These are phyloP conservation scores for Clitocybe nebularis DNA, from an alignment of 1,284 basidiomycete genomes.

Conservation along the genomic window DNA sequence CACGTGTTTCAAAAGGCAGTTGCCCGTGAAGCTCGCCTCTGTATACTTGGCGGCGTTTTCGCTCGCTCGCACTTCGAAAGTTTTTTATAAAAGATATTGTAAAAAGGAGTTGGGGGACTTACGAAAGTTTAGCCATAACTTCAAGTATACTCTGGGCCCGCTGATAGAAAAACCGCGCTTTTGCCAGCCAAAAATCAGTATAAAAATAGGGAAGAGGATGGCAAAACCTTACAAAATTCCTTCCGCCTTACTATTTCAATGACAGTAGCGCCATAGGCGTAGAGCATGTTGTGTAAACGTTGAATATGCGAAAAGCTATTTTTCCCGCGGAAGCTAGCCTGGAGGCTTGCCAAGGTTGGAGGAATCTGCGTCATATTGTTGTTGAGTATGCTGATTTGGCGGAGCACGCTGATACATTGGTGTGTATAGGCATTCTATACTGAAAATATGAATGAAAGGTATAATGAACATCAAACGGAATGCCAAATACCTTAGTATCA, in stretches of 20 bases:
- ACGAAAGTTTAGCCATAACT: constrained; percentile 81
- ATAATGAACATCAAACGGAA: constrained; percentile 5
- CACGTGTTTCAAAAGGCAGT: constrained; percentile 73
- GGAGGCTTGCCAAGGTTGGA: constrained; percentile 55
- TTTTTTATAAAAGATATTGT: constrained; percentile 6
- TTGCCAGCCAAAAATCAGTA: constrained; percentile 2
- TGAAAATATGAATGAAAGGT: constrained; percentile 19
- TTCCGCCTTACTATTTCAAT: constrained; percentile 88
- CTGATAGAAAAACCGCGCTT: constrained; percentile 75
- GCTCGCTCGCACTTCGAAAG: constrained; percentile 52
- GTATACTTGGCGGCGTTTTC: constrained; percentile 74
- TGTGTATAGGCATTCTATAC: constrained; percentile 74
- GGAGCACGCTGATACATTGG: constrained; percentile 61
- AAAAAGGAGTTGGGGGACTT: constrained; percentile 24
- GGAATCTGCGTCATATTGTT: constrained; percentile 72
- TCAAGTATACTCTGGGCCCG: constrained; percentile 75
- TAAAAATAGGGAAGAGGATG: constrained; percentile 2
- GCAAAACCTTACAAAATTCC: constrained; percentile 65
- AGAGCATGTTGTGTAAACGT: constrained; percentile 85
- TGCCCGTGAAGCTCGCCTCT: constrained; percentile 76
- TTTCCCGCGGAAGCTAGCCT: constrained; percentile 66
- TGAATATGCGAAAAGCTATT: constrained; percentile 89
- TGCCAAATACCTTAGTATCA: constrained; percentile 52
- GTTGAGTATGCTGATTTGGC: constrained; percentile 73
- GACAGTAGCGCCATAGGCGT: constrained; percentile 90